Percentiles rank a stretch among this genome's conserved stretches.
These are phyloP conservation scores for Globisporangium spiculum DNA, from an alignment of 352 stramenopile genomes.

Conservation along the genomic window DNA sequence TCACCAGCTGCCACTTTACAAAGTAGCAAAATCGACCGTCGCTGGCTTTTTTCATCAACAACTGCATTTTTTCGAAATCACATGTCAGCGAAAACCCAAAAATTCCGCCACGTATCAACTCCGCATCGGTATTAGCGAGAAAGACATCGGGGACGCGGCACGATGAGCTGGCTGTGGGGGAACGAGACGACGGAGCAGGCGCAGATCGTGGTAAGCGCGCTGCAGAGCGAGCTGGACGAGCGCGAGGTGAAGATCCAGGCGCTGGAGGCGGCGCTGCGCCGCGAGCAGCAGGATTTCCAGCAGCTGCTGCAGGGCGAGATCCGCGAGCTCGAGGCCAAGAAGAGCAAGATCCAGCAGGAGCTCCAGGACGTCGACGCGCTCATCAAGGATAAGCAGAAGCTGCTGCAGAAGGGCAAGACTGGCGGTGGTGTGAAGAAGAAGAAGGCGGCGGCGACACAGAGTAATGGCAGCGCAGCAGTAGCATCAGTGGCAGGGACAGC, in stretches of 20 bases:
- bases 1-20: neutral
- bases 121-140: neutral
- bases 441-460: conserved; percentile 33
- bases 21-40: neutral
- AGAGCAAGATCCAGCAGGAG: conserved; percentile 24
- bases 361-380: conserved; percentile 27
- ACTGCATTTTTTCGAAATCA: neutral
- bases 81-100: neutral
- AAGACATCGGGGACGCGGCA: conserved; percentile 7
- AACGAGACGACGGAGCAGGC: conserved; percentile 86
- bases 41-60: conserved; percentile 1
- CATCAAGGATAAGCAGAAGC: conserved; percentile 61
- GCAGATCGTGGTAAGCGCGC: conserved; percentile 77
- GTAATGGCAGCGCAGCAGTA: conserved; percentile 8
- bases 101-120: conserved; percentile 10
- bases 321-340: conserved; percentile 58
- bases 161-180: conserved; percentile 78
- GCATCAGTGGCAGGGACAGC: conserved; percentile 6
- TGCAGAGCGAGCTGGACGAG: conserved; percentile 81
- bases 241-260: conserved; percentile 79
- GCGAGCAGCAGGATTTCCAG: conserved; percentile 74
- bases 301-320: conserved; percentile 60
- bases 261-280: conserved; percentile 65
- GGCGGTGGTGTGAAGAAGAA: conserved; percentile 36
- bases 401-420: conserved; percentile 50